A percentile compares a stretch with the other conserved stretches of the same genome.
Evolutionary conservation across 345 rosid genomes (phyloP).

Genomic region (Cardiospermum halicacabum): DNA sequence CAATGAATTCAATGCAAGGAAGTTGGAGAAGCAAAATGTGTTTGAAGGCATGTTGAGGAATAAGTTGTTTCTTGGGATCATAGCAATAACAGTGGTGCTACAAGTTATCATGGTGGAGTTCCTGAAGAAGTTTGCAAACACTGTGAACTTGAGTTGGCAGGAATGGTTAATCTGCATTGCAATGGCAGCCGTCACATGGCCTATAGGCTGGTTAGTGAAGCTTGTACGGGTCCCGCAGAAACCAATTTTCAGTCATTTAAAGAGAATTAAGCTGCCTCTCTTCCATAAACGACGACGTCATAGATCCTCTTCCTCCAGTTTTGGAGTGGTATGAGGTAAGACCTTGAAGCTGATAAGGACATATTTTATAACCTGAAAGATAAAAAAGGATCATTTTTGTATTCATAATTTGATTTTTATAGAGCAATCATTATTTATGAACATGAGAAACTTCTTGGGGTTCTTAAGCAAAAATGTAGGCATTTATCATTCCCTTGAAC

Average conservation of each 20-base stretch:
- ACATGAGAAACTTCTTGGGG: too few species aligned
- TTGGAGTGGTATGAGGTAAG: conserved; percentile 12
- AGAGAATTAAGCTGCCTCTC: conserved; percentile 22
- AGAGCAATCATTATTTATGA: too few species aligned
- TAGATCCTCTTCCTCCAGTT: conserved; percentile 19
- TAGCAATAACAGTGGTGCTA: conserved; percentile 54
- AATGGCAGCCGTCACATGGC: conserved; percentile 56
- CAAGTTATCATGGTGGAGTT: conserved; percentile 67
- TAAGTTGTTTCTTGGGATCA: conserved; percentile 47
- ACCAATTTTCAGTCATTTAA: conserved; percentile 40
- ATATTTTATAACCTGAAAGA: too few species aligned
- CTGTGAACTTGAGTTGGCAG: conserved; percentile 42
- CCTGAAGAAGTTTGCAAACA: conserved; percentile 53
- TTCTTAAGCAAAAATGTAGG: too few species aligned
- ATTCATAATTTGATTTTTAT: too few species aligned
- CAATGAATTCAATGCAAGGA: conserved; percentile 67
- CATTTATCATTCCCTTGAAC: too few species aligned
- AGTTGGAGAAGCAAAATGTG: conserved; percentile 62
- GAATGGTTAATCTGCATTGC: conserved; percentile 51
- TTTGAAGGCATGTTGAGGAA: conserved; percentile 54
- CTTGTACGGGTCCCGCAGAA: conserved; percentile 46
- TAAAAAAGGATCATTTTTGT: too few species aligned
- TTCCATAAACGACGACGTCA: conserved; percentile 4
- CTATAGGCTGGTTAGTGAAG: conserved; percentile 56
- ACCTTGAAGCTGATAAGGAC: not conserved